These are phyloP conservation scores for Favolaschia claudopus DNA, from an alignment of 768 basidiomycete genomes.

Conservation along the genomic window DNA sequence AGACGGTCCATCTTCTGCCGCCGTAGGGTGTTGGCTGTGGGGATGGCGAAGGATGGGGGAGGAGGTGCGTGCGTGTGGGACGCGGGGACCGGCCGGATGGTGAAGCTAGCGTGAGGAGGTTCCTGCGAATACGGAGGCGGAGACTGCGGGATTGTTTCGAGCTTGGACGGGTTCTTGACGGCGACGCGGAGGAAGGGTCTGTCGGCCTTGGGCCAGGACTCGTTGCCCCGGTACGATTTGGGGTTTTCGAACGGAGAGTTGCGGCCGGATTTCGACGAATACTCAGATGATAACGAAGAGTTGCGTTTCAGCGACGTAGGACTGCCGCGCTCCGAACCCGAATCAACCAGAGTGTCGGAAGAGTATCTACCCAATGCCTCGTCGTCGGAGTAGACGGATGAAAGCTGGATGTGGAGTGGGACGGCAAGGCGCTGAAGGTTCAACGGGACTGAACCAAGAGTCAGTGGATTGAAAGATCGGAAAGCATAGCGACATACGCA, in stretches of 20 bases:
- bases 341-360: slow-evolving; percentile 17
- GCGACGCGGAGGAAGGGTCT: slow-evolving; percentile 21
- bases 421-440: slow-evolving; percentile 28
- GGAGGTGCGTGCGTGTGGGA: slow-evolving; percentile 31
- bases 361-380: slow-evolving; percentile 22
- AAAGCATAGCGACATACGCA: slow-evolving; percentile 5
- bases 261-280: slow-evolving; percentile 11
- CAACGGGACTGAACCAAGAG: slow-evolving; percentile 18
- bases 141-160: slow-evolving; percentile 25
- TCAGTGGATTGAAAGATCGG: neutral
- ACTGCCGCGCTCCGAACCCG: slow-evolving; percentile 6
- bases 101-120: slow-evolving; percentile 24
- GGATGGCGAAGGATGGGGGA: slow-evolving; percentile 46
- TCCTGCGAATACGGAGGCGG: slow-evolving; percentile 24
- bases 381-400: slow-evolving; percentile 21
- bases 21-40: slow-evolving; percentile 49
- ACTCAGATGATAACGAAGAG: slow-evolving; percentile 10
- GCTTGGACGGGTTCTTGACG: slow-evolving; percentile 8
- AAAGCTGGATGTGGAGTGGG: slow-evolving; percentile 22
- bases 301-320: slow-evolving; percentile 16
- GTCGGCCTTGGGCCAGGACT: slow-evolving; percentile 24
- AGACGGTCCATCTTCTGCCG: slow-evolving; percentile 71
- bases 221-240: slow-evolving; percentile 14
- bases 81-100: slow-evolving; percentile 30
- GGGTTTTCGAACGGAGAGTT: neutral